Conservation (phyloP, 2,329 filamentous ascomycete genomes). For the Rhytidhysteron rufulum region DNA sequence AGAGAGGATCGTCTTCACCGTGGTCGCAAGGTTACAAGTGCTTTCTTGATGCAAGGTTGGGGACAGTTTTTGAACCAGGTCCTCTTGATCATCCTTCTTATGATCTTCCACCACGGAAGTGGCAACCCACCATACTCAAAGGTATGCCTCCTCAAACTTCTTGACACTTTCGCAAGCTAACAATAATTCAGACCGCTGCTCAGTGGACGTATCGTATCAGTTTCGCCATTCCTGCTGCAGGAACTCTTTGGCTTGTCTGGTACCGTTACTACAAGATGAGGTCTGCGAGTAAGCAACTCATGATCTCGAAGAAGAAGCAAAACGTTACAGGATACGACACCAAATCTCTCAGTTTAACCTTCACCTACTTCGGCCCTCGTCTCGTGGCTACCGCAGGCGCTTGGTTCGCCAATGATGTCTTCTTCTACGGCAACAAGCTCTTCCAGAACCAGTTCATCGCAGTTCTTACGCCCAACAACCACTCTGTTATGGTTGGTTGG, state of each 20-base stretch:
- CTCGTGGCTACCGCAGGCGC: constrained; percentile 79
- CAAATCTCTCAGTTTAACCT: constrained; percentile 73
- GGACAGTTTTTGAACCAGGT: constrained; percentile 94
- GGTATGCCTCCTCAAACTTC: not conserved
- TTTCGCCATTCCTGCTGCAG: constrained; percentile 85
- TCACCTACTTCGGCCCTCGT: constrained; percentile 80
- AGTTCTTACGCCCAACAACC: constrained; percentile 66
- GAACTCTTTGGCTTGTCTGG: constrained; percentile 92
- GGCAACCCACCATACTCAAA: constrained; percentile 74
- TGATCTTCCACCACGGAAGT: constrained; percentile 80
- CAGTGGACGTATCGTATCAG: constrained; percentile 92
- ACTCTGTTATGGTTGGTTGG: constrained; percentile 81
- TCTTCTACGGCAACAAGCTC: constrained; percentile 99
- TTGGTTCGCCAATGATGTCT: constrained; percentile 97
- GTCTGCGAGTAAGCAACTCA: constrained; percentile 77
- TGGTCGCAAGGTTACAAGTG: constrained; percentile 90
- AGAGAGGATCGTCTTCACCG: constrained; percentile 91
- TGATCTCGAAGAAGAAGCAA: constrained; percentile 76
- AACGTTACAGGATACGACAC: constrained; percentile 90
- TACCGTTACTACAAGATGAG: constrained; percentile 96
- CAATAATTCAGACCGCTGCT: constrained; percentile 51
- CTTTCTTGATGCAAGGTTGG: constrained; percentile 98
- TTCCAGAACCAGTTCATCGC: constrained; percentile 90
- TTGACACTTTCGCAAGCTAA: not conserved
- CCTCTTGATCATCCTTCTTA: constrained; percentile 76